These are phyloP conservation scores for Coemansia sp. DNA, from an alignment of 371 early-diverging fungal genomes.

Conservation along the genomic window DNA sequence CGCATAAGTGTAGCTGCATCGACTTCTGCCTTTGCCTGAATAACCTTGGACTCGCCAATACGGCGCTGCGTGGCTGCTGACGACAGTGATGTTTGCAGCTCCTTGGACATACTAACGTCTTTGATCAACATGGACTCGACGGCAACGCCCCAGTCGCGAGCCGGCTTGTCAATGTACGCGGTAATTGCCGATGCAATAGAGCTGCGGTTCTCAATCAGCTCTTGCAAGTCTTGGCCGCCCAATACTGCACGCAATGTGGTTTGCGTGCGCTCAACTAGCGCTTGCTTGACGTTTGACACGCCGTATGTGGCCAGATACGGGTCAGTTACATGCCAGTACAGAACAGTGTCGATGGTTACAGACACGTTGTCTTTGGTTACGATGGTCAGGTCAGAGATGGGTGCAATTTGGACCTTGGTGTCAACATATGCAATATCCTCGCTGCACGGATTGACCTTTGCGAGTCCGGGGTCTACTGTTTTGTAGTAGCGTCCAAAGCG, in stretches of 20 bases:
- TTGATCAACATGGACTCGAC: conserved; percentile 83
- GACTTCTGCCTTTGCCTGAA: conserved; percentile 88
- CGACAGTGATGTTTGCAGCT: conserved; percentile 79
- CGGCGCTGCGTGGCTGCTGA: conserved; percentile 91
- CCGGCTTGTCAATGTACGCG: conserved; percentile 72
- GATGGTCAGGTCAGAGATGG: conserved; percentile 75
- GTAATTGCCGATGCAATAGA: conserved; percentile 80
- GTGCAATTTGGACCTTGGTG: conserved; percentile 74
- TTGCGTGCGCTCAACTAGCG: conserved; percentile 76
- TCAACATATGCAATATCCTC: conserved; percentile 69
- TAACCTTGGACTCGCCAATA: conserved; percentile 86
- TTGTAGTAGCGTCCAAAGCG: conserved; percentile 85
- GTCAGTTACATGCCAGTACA: conserved; percentile 83
- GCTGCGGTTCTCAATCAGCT: conserved; percentile 85
- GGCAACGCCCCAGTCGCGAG: conserved; percentile 75
- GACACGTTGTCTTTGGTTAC: conserved; percentile 90
- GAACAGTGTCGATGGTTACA: conserved; percentile 77
- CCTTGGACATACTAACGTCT: conserved; percentile 74
- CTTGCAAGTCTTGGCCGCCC: conserved; percentile 68
- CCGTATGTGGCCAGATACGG: conserved; percentile 79
- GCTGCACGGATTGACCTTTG: conserved; percentile 73
- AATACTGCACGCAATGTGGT: conserved; percentile 72
- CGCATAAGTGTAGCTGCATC: conserved; percentile 91
- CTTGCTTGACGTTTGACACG: conserved; percentile 70
- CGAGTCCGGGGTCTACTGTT: conserved; percentile 85